A percentile compares a stretch with the other conserved stretches of the same genome.
Evolutionary conservation across 371 early-diverging fungal genomes (phyloP).

Genomic region (Amoeboaphelidium occidentale): DNA sequence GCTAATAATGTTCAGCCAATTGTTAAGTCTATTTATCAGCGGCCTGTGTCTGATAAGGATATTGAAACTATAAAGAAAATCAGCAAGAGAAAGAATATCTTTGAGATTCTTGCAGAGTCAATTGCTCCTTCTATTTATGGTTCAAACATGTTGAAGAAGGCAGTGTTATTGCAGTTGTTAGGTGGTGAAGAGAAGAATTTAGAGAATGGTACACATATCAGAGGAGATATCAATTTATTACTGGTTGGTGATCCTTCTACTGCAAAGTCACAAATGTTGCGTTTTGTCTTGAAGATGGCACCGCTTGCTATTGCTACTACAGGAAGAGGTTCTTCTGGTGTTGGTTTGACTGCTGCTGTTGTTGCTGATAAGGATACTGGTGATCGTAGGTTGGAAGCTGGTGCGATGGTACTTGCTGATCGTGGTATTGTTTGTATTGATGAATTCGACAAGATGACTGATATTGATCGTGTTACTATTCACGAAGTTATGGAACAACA

Average conservation of each 20-base stretch:
- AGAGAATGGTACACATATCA: constrained; percentile 77
- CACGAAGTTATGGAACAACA: constrained; percentile 99
- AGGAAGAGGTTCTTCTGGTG: constrained; percentile 90
- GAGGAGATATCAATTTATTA: constrained; percentile 91
- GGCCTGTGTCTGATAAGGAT: constrained; percentile 40
- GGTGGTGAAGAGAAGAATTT: constrained; percentile 91
- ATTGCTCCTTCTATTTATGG: constrained; percentile 96
- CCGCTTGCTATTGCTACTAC: constrained; percentile 84
- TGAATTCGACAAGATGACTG: constrained; percentile 99
- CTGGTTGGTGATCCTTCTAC: constrained; percentile 94
- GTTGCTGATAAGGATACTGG: constrained; percentile 60
- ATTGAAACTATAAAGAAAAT: constrained; percentile 58
- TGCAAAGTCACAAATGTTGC: constrained; percentile 85
- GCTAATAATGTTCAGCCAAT: constrained; percentile 69
- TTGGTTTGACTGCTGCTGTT: constrained; percentile 91
- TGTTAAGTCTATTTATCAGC: constrained; percentile 21
- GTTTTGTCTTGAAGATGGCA: constrained; percentile 69
- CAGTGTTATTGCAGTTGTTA: constrained; percentile 70
- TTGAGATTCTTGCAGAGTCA: constrained; percentile 60
- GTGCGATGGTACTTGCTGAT: constrained; percentile 99
- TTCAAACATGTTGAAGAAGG: constrained; percentile 87
- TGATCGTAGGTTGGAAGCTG: constrained; percentile 73
- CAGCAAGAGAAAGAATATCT: constrained; percentile 35
- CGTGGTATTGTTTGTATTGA: constrained; percentile 98
- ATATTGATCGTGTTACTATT: constrained; percentile 94